Evolutionary conservation across 2,329 filamentous ascomycete species (phyloP), one percentile per base, ranked within the genome.

Genomic region (Pseudogymnoascus sp.): DNA sequence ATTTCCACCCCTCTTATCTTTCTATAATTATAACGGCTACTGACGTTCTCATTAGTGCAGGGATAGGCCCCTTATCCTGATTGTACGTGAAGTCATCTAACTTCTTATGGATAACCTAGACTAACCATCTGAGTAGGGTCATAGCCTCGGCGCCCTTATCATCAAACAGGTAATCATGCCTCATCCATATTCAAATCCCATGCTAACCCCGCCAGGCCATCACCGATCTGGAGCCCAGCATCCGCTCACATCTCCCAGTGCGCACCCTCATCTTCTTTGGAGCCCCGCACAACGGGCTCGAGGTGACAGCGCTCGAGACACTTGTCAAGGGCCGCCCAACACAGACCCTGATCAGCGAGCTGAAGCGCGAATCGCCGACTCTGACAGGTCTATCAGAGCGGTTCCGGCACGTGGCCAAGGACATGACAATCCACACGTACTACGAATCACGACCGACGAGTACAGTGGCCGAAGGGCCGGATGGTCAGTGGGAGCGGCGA

Each of bases 181-280:
- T 48, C 21, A 13, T 25, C 25, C 14, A 25, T 48, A 48, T 23
- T 19, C 5, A 25, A 23, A 48, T 23, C 5, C 4, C 11, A 48
- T 48, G 10, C 13, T 48, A 48, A 48, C 43, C 43, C 43, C 21
- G 2, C 19, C 2, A 48, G 43, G 43, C 43, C 21, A 48, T 48
- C 43, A 48, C 43, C 21, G 21, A 48, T 25, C 43, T 48, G n/a
- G 43, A 48, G 43, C 43, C 43, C 11, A 23, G 2, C 43, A 48
- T 48, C 43, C 43, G 43, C 43, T 14, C 43, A 4, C 21, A 19
- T 11, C 43, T 48, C 43, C 43, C 21, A 48, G 43, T 48, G 43
- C 43, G 43, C 43, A 48, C 43, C 43, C 43, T 60, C 34, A 60
- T 60, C 21, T 60, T 60, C 34, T 37, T 60, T 16, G 54, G n/a